Base-by-base conservation (phyloP, 2,329 filamentous ascomycete species). In the Fusarium sp. region DNA sequence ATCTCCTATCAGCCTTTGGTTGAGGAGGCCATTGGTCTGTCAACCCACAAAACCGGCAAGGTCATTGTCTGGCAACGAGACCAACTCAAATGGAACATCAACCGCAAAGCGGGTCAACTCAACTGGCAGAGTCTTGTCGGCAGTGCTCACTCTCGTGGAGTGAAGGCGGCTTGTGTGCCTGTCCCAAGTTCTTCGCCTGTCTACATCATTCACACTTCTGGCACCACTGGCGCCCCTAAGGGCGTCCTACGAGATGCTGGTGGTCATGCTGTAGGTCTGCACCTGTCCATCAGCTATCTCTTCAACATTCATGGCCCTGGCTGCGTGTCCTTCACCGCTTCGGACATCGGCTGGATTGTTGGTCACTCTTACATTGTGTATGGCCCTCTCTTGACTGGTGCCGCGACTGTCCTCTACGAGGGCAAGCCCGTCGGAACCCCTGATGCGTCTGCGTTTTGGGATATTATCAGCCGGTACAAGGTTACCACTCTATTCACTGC, bases 351-450 rank as follows among this genome's bases (percentile, higher is more conserved):
- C 35, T 98, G 95, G 96, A 94, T 85, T 7, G 82, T 84, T 11
- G 82, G 82, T 17, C 82, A 95, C 79, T 93, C 91, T 7, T 98
- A 96, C 80, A 98, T 98, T 71, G 86, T 98, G 14, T 98, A 98
- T 79, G 95, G 91, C 5, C 95, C 95, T 14, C 88, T 98, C 7
- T 88, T 98, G 2, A 90, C 92, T 1, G 95, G 95, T 6, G 95
- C 95, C 2, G 92, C 95, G 1, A 97, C 94, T 0, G 90, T 98
- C 1, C 86, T 98, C 0, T 98, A 95, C 81, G 95, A 98, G 83
- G 96, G 95, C n/a, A 98, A 98, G 75, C 95, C 95, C 0, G 87
- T 98, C 14, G 95, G 95, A 6, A 98, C 95, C 0, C 95, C 95
- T 0, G 92, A 98, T 76, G 93, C 94, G 1, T 92, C 94, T 7